These are phyloP conservation scores for Earliella scabrosa DNA, from an alignment of 1,284 basidiomycete genomes.

Conservation along the genomic window DNA sequence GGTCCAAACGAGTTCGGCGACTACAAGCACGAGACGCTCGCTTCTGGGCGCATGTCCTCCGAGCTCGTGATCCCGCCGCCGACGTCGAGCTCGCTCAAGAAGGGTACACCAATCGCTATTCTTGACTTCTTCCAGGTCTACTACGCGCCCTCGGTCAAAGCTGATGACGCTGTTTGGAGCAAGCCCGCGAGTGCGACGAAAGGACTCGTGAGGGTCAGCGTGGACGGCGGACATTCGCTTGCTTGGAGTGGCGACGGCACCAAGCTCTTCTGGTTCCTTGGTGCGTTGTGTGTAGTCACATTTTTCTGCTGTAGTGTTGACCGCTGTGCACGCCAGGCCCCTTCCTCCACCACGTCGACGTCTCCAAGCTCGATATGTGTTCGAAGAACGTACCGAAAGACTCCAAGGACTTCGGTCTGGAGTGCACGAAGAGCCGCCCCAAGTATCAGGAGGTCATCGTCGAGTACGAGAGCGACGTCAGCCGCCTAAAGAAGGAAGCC, in stretches of 20 bases:
- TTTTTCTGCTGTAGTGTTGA: not conserved
- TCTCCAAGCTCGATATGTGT: conserved; percentile 55
- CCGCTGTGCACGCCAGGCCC: conserved; percentile 49
- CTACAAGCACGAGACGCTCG: conserved; percentile 52
- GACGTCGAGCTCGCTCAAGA: conserved; percentile 13
- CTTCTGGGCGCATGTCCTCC: conserved; percentile 55
- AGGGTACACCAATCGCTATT: conserved; percentile 50
- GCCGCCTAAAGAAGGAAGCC: conserved; percentile 59
- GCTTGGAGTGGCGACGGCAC: conserved; percentile 65
- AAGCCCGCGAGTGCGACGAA: conserved; percentile 68
- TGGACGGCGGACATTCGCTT: conserved; percentile 74
- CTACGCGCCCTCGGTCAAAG: conserved; percentile 46
- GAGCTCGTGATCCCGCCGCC: conserved; percentile 52
- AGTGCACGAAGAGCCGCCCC: conserved; percentile 57
- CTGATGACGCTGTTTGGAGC: conserved; percentile 60
- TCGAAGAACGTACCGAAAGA: conserved; percentile 51
- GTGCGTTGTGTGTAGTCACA: conserved; percentile 36
- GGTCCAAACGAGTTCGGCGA: conserved; percentile 52
- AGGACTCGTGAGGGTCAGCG: conserved; percentile 60
- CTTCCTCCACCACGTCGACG: conserved; percentile 63
- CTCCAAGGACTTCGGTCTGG: conserved; percentile 56
- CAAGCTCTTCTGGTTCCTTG: conserved; percentile 72
- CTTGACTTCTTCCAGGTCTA: conserved; percentile 72
- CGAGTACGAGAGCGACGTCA: conserved; percentile 62
- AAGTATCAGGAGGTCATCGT: conserved; percentile 60